These are phyloP conservation scores for Silene conica DNA, from an alignment of 148 eudicot genomes.

Conservation along the genomic window DNA sequence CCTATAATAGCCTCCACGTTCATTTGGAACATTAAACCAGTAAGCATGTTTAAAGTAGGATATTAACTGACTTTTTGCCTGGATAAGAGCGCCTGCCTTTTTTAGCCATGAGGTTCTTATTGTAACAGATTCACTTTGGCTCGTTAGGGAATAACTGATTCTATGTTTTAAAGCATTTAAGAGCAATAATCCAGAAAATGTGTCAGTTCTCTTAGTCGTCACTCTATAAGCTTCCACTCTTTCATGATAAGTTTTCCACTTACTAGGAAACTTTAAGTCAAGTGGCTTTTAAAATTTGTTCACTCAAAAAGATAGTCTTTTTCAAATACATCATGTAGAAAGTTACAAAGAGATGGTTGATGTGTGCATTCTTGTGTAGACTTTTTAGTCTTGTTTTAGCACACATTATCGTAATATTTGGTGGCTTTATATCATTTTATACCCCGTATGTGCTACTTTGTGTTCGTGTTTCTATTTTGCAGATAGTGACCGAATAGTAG, in stretches of 20 bases:
- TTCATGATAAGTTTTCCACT: background rate
- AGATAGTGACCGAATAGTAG: no score
- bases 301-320: no score
- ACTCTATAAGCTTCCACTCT: background rate
- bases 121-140: background rate
- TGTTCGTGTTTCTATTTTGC: no score
- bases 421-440: no score
- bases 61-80: background rate
- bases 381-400: no score
- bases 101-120: background rate
- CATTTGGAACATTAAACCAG: background rate
- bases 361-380: no score
- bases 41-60: conserved; percentile 4
- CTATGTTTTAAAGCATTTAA: background rate
- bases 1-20: background rate
- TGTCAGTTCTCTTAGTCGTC: background rate
- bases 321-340: background rate
- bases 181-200: background rate
- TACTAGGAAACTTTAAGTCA: background rate
- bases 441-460: no score
- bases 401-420: no score
- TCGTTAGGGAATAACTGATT: background rate
- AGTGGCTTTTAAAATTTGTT: background rate
- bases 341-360: background rate
- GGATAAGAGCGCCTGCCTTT: background rate